Evolutionary conservation across 2,329 filamentous ascomycete genomes (phyloP).

Genomic region (Penicillium janthinellum): DNA sequence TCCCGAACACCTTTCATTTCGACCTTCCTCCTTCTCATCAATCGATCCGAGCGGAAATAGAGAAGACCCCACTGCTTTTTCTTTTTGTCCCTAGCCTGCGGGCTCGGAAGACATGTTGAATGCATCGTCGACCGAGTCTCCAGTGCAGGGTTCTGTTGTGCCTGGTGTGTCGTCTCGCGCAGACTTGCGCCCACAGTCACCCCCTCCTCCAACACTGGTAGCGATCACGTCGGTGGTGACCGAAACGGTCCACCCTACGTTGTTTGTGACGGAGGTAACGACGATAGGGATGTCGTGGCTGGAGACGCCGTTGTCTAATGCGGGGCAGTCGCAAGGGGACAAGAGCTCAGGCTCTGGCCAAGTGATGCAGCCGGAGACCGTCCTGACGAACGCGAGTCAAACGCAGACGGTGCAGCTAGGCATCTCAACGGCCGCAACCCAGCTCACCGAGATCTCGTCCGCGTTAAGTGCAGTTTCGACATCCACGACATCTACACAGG

Average conservation of each 20-base stretch:
- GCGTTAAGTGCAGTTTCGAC: neutral
- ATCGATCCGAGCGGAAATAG: neutral
- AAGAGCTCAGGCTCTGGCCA: neutral
- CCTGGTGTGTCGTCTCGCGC: neutral
- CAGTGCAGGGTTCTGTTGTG: neutral
- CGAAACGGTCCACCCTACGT: constrained; percentile 14
- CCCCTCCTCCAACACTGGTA: neutral
- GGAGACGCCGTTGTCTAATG: neutral
- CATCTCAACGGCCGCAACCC: neutral
- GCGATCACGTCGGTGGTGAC: constrained; percentile 15
- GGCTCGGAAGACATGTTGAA: constrained; percentile 30
- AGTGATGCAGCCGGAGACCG: neutral
- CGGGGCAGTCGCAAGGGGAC: neutral
- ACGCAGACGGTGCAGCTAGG: neutral
- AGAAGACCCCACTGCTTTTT: neutral
- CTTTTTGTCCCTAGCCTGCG: constrained; percentile 15
- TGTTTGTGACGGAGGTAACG: constrained; percentile 7
- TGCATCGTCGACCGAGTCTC: constrained; percentile 16
- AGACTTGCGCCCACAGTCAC: neutral
- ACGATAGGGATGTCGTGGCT: neutral
- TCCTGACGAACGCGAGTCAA: neutral
- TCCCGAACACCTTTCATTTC: neutral
- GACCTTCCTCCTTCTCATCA: neutral
- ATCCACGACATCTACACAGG: neutral
- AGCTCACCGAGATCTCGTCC: neutral